Percentiles rank a stretch among this genome's conserved stretches.
Conservation (phyloP, 1,284 basidiomycete species). For the Leccinum proximum region DNA sequence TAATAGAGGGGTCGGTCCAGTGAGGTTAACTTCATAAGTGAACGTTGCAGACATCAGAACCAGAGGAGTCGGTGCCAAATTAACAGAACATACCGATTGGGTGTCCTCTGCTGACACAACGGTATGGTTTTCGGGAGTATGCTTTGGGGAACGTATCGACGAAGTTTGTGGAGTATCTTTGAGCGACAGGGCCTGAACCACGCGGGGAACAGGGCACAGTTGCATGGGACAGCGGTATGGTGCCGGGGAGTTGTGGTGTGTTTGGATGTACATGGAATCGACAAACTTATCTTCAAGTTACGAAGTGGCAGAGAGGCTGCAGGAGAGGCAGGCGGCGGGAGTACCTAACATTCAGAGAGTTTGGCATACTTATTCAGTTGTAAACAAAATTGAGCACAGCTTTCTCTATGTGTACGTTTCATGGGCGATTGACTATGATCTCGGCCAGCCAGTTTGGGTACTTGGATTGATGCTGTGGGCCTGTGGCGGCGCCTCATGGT, state of each 20-base stretch:
- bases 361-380: not conserved
- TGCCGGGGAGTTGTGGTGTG: not conserved
- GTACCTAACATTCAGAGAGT: not conserved
- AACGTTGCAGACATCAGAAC: not conserved
- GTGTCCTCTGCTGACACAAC: not conserved
- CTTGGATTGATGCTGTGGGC: not conserved
- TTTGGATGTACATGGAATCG: not conserved
- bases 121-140: not conserved
- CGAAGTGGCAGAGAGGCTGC: not conserved
- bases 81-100: not conserved
- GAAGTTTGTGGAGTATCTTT: no score
- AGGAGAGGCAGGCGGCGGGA: not conserved
- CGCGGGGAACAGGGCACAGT: not conserved
- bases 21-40: not conserved
- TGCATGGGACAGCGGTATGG: not conserved
- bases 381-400: not conserved
- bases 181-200: not conserved
- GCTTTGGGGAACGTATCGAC: no score
- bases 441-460: not conserved
- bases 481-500: no score
- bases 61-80: not conserved
- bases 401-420: not conserved
- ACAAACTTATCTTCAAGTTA: not conserved
- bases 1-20: not conserved
- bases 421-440: not conserved